Evolutionary conservation across 139 green algal species (phyloP).

Genomic region (Astrephomene gubernaculifera): DNA sequence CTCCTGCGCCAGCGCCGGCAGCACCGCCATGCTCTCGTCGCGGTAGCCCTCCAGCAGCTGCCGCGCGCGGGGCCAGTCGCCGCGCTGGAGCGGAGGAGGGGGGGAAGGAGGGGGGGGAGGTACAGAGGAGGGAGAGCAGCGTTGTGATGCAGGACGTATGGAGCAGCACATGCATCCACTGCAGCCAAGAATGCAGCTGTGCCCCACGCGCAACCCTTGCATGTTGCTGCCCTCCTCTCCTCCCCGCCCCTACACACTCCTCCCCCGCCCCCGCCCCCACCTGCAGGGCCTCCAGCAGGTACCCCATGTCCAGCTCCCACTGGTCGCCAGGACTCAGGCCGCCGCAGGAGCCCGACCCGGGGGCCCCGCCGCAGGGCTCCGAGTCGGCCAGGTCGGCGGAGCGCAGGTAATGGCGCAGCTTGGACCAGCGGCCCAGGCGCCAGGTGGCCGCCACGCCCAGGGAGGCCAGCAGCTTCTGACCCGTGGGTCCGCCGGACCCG

Average conservation of each 20-base stretch:
- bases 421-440: conserved; percentile 88
- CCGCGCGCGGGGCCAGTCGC: conserved; percentile 3
- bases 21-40: conserved; percentile 73
- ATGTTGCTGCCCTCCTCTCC: too few relatives aligned
- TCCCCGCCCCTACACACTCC: neutral
- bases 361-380: neutral
- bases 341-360: neutral
- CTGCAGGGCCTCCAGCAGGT: conserved; percentile 38
- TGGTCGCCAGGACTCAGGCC: conserved; percentile 36
- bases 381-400: neutral
- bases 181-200: too few relatives aligned
- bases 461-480: conserved; percentile 67
- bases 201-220: too few relatives aligned
- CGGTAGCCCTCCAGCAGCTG: conserved; percentile 37
- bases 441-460: conserved; percentile 85
- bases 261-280: conserved; percentile 5
- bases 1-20: conserved; percentile 86
- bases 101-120: neutral
- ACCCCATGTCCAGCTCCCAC: conserved; percentile 70
- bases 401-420: conserved; percentile 64
- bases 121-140: neutral
- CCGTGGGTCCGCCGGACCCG: neutral
- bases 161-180: neutral
- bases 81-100: neutral
- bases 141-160: neutral